A percentile compares a stretch with the other conserved stretches of the same genome.
Evolutionary conservation across 1,284 basidiomycete species (phyloP).

Genomic region (Pascua guehoae): DNA sequence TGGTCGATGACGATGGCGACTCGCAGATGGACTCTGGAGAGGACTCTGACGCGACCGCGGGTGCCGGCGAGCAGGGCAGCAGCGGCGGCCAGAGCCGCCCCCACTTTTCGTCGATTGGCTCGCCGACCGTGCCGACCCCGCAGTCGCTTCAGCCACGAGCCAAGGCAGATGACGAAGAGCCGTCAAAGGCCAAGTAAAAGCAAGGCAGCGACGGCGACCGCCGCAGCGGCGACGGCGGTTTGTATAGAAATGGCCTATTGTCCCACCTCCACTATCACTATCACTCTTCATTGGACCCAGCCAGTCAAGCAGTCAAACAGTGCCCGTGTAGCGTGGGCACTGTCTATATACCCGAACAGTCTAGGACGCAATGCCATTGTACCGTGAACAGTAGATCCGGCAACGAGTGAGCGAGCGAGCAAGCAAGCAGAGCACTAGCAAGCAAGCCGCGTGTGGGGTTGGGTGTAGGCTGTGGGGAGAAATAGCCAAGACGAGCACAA

Average conservation of each 20-base stretch:
- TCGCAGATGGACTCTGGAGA: constrained; percentile 57
- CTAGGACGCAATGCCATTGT: no score
- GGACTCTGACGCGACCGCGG: constrained; percentile 59
- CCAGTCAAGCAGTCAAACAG: no score
- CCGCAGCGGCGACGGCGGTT: not conserved
- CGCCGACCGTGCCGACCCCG: constrained; percentile 38
- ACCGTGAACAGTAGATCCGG: no score
- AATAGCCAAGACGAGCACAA: no score
- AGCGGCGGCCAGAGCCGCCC: constrained; percentile 17
- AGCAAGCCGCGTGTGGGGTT: no score
- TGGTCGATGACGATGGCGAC: constrained; percentile 53
- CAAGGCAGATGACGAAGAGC: not conserved
- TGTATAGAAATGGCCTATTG: not conserved
- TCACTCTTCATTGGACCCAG: no score
- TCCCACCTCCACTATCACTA: no score
- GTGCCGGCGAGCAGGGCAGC: constrained; percentile 5
- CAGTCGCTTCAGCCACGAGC: constrained; percentile 22
- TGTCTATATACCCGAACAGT: no score
- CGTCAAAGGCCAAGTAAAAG: not conserved
- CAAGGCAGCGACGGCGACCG: not conserved
- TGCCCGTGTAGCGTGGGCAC: no score
- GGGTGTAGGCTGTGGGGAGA: no score
- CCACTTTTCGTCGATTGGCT: constrained; percentile 40
- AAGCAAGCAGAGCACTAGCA: no score
- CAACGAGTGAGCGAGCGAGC: no score